phyloP scores from a whole-genome alignment of 306 rosid species.

The Cicer pinnatifidum region DNA sequence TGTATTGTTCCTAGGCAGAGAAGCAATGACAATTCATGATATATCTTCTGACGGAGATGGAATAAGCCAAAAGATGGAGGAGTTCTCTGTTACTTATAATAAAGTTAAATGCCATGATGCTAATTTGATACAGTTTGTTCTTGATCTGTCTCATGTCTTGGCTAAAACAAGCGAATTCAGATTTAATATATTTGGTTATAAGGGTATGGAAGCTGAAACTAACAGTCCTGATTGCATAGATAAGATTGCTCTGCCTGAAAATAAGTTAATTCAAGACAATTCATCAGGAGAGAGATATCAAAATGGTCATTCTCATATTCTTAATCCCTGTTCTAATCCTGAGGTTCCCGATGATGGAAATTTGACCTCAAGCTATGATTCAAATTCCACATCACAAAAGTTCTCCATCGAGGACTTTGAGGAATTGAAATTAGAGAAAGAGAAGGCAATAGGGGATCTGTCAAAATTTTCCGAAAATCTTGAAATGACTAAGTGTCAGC shows the following conservation, averaged over 20 bases:
- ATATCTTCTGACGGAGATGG: conserved; percentile 63
- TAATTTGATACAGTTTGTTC: conserved; percentile 71
- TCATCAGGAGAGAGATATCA: conserved; percentile 63
- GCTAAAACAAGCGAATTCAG: conserved; percentile 81
- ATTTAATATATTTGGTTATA: conserved; percentile 77
- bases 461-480: conserved; percentile 72
- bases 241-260: conserved; percentile 92
- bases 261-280: conserved; percentile 66
- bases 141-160: conserved; percentile 75
- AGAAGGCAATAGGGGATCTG: conserved; percentile 65
- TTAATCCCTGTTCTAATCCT: conserved; percentile 70
- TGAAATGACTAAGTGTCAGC: conserved; percentile 69
- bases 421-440: conserved; percentile 75
- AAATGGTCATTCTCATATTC: conserved; percentile 63
- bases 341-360: conserved; percentile 91
- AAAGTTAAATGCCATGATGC: conserved; percentile 58
- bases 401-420: conserved; percentile 68
- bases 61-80: conserved; percentile 65
- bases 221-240: conserved; percentile 97
- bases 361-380: conserved; percentile 60
- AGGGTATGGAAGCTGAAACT: conserved; percentile 68
- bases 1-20: conserved; percentile 69
- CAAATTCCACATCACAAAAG: conserved; percentile 59
- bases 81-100: conserved; percentile 69
- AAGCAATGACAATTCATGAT: conserved; percentile 70